Evolutionary conservation across 148 eudicot species (phyloP).

Genomic region (Spergularia marina): DNA sequence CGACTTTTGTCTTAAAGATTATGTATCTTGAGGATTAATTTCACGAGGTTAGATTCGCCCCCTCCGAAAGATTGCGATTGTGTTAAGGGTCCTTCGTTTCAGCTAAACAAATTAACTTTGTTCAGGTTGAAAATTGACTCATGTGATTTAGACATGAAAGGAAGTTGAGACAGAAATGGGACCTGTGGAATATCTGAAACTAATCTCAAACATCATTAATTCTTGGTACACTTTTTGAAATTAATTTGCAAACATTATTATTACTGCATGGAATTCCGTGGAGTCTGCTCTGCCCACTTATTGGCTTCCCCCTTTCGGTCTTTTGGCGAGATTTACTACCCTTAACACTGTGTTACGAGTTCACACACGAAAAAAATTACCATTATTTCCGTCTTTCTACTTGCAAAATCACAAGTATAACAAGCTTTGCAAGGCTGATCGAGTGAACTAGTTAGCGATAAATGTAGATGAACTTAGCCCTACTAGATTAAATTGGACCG

Average conservation of each 20-base stretch:
- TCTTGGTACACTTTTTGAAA: conserved; percentile 9
- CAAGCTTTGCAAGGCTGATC: too few relatives aligned
- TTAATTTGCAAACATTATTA: conserved; percentile 22
- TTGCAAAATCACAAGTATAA: too few relatives aligned
- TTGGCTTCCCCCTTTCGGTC: neutral
- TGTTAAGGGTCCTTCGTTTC: conserved; percentile 16
- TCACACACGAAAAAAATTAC: too few relatives aligned
- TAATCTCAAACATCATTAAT: conserved; percentile 28
- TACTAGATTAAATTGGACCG: too few relatives aligned
- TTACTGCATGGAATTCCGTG: conserved; percentile 41
- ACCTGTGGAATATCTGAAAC: conserved; percentile 25
- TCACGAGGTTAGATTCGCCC: too few relatives aligned
- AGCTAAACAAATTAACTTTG: conserved; percentile 12
- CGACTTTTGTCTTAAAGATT: too few relatives aligned
- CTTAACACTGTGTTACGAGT: too few relatives aligned
- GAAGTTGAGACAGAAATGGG: conserved; percentile 25
- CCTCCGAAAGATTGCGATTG: neutral
- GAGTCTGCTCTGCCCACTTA: conserved; percentile 13
- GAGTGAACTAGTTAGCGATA: too few relatives aligned
- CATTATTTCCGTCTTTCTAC: too few relatives aligned
- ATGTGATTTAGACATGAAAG: conserved; percentile 5
- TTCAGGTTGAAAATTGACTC: conserved; percentile 14
- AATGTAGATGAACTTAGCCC: too few relatives aligned
- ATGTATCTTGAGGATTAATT: too few relatives aligned
- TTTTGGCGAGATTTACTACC: too few relatives aligned